A percentile compares a stretch with the other conserved stretches of the same genome.
Evolutionary conservation across 257 asterid genomes (phyloP).

Genomic region (Forsythia viridissima): DNA sequence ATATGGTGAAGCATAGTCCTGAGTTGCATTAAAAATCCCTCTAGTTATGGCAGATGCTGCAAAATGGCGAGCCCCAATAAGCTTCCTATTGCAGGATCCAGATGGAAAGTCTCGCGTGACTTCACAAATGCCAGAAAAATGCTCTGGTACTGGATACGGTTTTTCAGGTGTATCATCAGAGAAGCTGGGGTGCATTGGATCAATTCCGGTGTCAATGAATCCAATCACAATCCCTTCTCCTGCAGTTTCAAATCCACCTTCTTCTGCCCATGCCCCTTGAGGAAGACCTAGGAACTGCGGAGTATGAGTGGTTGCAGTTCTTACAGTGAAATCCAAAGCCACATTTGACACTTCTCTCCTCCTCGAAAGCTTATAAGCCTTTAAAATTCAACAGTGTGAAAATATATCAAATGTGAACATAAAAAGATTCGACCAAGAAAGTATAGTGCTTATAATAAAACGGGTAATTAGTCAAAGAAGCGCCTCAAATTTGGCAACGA

Average conservation of each 20-base stretch:
- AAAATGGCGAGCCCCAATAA: slow-evolving; percentile 95
- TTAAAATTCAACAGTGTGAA: slow-evolving; percentile 24
- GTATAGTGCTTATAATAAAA: background rate
- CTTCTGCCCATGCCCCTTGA: slow-evolving; percentile 92
- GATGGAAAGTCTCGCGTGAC: slow-evolving; percentile 95
- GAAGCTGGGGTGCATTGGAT: slow-evolving; percentile 92
- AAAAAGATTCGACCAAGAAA: background rate
- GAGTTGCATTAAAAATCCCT: slow-evolving; percentile 92
- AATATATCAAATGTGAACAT: background rate
- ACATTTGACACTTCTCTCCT: slow-evolving; percentile 81
- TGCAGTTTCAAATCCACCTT: slow-evolving; percentile 88
- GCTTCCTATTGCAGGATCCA: slow-evolving; percentile 98
- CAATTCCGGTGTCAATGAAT: slow-evolving; percentile 91
- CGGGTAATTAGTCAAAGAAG: background rate
- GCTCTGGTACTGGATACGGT: slow-evolving; percentile 77
- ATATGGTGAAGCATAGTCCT: slow-evolving; percentile 94
- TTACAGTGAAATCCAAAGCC: slow-evolving; percentile 77
- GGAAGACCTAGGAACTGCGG: slow-evolving; percentile 97
- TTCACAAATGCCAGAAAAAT: slow-evolving; percentile 93
- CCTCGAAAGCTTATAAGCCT: slow-evolving; percentile 80
- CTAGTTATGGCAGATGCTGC: slow-evolving; percentile 98
- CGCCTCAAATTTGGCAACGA: background rate
- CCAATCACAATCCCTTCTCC: slow-evolving; percentile 98
- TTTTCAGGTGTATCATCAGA: slow-evolving; percentile 61
- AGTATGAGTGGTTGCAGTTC: slow-evolving; percentile 93